Conservation (phyloP, 176 grass and related monocot species). For the Eragrostis curvula region DNA sequence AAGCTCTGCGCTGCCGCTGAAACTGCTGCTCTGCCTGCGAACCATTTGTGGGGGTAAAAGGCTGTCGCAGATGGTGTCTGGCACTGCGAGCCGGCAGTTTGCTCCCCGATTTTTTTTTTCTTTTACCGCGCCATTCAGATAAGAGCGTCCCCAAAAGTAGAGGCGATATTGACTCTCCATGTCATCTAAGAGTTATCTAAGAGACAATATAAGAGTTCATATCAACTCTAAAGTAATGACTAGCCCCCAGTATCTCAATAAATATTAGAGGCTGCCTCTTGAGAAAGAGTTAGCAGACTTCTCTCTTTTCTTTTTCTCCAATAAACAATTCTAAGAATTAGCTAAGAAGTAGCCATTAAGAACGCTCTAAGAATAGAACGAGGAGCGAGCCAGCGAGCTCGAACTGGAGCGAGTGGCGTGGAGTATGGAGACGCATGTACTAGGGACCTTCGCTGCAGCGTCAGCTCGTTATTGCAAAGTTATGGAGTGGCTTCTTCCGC, state of each 20-base stretch:
- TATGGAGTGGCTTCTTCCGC: background rate
- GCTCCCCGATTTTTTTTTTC: background rate
- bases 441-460: background rate
- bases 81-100: background rate
- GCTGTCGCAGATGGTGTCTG: constrained; percentile 7
- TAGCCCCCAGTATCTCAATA: too few species aligned
- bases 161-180: too few species aligned
- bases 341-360: too few species aligned
- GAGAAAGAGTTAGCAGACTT: too few species aligned
- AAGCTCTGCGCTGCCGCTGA: constrained; percentile 17
- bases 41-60: background rate
- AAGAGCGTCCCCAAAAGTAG: too few species aligned
- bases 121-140: background rate
- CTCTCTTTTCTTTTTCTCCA: too few species aligned
- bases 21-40: background rate
- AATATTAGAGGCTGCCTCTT: too few species aligned
- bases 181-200: too few species aligned
- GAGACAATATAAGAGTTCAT: too few species aligned
- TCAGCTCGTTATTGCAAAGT: background rate
- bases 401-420: background rate
- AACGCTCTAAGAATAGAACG: too few species aligned
- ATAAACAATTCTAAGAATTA: too few species aligned
- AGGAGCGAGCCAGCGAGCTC: background rate
- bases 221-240: too few species aligned
- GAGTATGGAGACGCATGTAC: background rate